These are phyloP conservation scores for Phytopythium aichiense DNA, from an alignment of 352 stramenopile genomes.

Conservation along the genomic window DNA sequence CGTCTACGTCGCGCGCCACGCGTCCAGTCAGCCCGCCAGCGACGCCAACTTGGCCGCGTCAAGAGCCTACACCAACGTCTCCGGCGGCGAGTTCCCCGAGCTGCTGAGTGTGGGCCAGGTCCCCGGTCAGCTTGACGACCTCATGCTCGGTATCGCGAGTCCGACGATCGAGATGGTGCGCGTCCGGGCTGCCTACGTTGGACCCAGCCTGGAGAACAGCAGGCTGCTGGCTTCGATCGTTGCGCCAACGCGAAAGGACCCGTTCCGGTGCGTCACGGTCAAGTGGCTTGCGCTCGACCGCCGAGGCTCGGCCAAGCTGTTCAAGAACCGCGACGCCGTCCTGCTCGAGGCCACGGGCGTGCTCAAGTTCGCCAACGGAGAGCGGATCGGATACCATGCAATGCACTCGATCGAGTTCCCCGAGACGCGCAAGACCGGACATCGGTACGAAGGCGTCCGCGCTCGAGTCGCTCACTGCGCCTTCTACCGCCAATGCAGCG, in stretches of 20 bases:
- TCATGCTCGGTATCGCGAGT: conserved; percentile 43
- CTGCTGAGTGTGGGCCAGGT: conserved; percentile 43
- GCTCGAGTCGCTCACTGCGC: conserved; percentile 42
- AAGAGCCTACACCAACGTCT: not conserved
- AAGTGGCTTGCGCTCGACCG: conserved; percentile 32
- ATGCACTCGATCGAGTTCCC: conserved; percentile 44
- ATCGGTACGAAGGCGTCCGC: conserved; percentile 21
- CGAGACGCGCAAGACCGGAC: conserved; percentile 13
- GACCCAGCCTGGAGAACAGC: conserved; percentile 32
- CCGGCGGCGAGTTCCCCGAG: conserved; percentile 18
- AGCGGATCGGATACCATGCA: conserved; percentile 52
- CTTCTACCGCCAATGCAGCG: conserved; percentile 28
- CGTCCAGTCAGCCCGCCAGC: not conserved
- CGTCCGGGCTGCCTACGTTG: conserved; percentile 39
- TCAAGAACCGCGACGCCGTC: conserved; percentile 56
- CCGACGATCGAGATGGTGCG: conserved; percentile 35
- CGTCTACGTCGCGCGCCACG: not conserved
- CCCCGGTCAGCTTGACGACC: conserved; percentile 40
- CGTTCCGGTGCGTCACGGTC: conserved; percentile 35
- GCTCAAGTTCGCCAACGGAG: conserved; percentile 21
- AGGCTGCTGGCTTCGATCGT: conserved; percentile 29
- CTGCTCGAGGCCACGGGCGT: conserved; percentile 49
- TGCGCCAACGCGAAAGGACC: conserved; percentile 19
- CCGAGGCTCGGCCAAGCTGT: conserved; percentile 16
- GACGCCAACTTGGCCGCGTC: not conserved